Percentiles rank a stretch among this genome's conserved stretches.
These are phyloP conservation scores for Silene coronaria DNA, from an alignment of 179 eudicot species.

Conservation along the genomic window DNA sequence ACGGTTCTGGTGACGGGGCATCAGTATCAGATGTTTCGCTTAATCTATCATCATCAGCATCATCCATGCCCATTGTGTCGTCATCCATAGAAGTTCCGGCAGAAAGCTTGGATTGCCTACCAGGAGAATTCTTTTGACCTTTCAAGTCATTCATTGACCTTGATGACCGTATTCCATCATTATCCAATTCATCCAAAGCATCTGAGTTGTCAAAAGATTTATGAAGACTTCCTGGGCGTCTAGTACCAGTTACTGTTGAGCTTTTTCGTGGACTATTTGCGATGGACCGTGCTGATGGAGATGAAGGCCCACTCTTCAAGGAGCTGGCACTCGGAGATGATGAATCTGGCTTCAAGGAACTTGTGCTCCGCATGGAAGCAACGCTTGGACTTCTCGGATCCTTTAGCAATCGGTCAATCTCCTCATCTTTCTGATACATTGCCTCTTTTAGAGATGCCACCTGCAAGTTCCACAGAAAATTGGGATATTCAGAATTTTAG, in stretches of 20 bases:
- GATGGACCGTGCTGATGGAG: constrained; percentile 27
- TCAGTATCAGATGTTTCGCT: constrained; percentile 50
- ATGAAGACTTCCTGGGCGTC: constrained; percentile 17
- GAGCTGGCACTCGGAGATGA: constrained; percentile 9
- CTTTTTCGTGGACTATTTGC: constrained; percentile 21
- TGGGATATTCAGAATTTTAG: too few species aligned
- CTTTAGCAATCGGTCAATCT: constrained; percentile 60
- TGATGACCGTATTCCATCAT: constrained; percentile 27
- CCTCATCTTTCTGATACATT: constrained; percentile 81
- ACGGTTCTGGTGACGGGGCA: constrained; percentile 25
- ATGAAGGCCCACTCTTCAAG: constrained; percentile 40
- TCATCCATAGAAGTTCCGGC: constrained; percentile 28
- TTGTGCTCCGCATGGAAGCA: constrained; percentile 17
- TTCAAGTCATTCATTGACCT: constrained; percentile 32
- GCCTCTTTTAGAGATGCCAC: constrained; percentile 73
- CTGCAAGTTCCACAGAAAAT: constrained; percentile 31
- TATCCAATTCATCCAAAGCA: constrained; percentile 13
- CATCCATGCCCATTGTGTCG: constrained; percentile 15
- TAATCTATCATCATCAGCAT: constrained; percentile 33
- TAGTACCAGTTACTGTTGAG: constrained; percentile 17
- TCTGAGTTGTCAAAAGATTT: constrained; percentile 34
- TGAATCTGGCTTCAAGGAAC: constrained; percentile 44
- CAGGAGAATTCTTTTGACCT: constrained; percentile 18
- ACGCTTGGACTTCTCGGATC: constrained; percentile 40
- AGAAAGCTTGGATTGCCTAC: constrained; percentile 21